Evolutionary conservation across 2,329 filamentous ascomycete genomes (phyloP).

Genomic region (Ceratocystis colombiana): DNA sequence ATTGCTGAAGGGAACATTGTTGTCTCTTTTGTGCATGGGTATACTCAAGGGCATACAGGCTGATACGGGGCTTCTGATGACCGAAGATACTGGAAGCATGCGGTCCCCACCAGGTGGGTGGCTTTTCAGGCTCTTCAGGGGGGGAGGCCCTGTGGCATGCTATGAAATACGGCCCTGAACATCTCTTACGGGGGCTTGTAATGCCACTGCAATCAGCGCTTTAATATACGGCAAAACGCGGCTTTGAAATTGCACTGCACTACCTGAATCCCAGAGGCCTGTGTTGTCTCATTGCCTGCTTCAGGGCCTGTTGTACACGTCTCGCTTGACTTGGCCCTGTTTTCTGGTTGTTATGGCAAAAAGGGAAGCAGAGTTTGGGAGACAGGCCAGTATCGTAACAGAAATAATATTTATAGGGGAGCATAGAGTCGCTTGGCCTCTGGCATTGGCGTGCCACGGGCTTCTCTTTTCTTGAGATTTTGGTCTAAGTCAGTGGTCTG

Average conservation of each 20-base stretch:
- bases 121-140: background rate
- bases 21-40: background rate
- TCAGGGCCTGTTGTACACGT: background rate
- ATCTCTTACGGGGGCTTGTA: background rate
- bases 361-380: no score
- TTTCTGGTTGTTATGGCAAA: constrained; percentile 1
- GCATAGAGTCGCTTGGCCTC: background rate
- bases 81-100: background rate
- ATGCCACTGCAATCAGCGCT: constrained; percentile 9
- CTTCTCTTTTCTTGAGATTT: background rate
- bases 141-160: background rate
- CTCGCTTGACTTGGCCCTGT: no score
- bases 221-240: background rate
- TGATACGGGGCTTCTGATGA: no score
- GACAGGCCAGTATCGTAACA: background rate
- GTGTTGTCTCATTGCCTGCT: background rate
- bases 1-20: background rate
- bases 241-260: background rate
- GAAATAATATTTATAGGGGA: constrained; percentile 2
- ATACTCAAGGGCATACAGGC: no score
- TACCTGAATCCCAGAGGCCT: background rate
- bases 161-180: background rate
- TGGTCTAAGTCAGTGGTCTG: background rate
- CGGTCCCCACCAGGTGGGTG: background rate
- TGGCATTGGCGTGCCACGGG: background rate